Evolutionary conservation across 345 rosid genomes (phyloP).

Genomic region (Nasturtium officinale): DNA sequence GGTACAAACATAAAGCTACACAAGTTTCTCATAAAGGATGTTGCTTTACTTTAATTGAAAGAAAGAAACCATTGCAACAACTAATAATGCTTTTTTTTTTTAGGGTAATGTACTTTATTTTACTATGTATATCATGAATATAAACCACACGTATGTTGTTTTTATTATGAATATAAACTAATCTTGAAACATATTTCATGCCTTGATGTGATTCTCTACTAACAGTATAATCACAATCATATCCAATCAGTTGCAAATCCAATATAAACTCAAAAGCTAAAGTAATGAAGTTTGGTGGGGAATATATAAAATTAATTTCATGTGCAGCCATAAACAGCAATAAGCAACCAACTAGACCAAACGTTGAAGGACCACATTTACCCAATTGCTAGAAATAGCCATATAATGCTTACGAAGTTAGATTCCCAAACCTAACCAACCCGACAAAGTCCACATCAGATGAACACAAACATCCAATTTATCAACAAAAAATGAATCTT

Average conservation of each 20-base stretch:
- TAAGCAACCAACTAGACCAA: constrained; percentile 28
- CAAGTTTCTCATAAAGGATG: background rate
- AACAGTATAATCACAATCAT: constrained; percentile 7
- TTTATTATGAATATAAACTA: background rate
- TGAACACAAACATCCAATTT: constrained; percentile 24
- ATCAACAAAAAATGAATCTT: constrained; percentile 9
- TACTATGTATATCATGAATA: background rate
- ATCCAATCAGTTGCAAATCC: background rate
- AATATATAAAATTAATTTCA: constrained; percentile 7
- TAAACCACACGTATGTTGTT: background rate
- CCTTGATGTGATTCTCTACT: constrained; percentile 1
- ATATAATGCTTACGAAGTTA: constrained; percentile 29
- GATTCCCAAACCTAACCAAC: constrained; percentile 32
- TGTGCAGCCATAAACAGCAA: constrained; percentile 25
- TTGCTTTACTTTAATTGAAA: constrained; percentile 34
- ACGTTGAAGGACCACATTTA: constrained; percentile 36
- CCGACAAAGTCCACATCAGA: constrained; percentile 26
- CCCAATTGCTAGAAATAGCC: constrained; percentile 28
- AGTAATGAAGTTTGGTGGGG: constrained; percentile 20
- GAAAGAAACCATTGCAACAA: constrained; percentile 14
- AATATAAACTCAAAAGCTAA: constrained; percentile 15
- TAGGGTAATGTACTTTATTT: background rate
- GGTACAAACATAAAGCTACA: constrained; percentile 29
- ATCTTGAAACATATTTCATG: background rate
- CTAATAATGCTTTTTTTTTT: background rate